Base-by-base conservation (phyloP, 352 stramenopile species). In the Globisporangium splendens region DNA sequence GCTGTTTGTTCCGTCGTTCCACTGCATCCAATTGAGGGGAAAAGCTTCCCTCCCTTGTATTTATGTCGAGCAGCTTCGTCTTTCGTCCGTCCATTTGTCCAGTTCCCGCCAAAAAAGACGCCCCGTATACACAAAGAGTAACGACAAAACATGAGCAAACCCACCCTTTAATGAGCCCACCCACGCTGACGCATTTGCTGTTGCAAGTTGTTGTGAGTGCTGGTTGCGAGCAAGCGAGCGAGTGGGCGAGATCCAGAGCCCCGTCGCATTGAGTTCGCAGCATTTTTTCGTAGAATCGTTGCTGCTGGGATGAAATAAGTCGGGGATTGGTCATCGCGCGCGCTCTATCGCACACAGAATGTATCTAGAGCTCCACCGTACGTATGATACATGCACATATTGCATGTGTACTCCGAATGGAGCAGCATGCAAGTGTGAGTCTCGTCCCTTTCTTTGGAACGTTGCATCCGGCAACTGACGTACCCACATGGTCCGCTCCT, bases 51-150 rank as follows among this genome's bases (percentile, higher is more conserved):
- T 44, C 39, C 13, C 12, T 44, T 44, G 39, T 44, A 44, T 44
- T 44, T 44, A 44, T 44, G 39, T 18, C 39, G 28, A 54, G 18
- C 8, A n/a, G 15, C 21, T n/a, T 49, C 17, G 28, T 35, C 28
- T 35, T 50, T 50, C 22, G 52, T 50, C 52, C 41, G 52, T 59
- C 52, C 52, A 59, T 59, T 59, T 31, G 52, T 59, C 52, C 52
- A 59, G 52, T 18, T 43, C 41, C 10, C 24, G 21, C 39, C 39
- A 44, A 44, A 44, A n/a, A 15, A 44, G 28, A 35, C 10, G 10
- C 3, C 8, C 39, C 39, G 17, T n/a, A 44, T n/a, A 4, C 12
- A 44, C 39, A 44, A 15, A 44, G 13, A 44, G 12, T 44, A 15
- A 44, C 39, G 17, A 44, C 12, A 18, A 44, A 44, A 44, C 17